Conservation (phyloP, 139 green algal species). For the Chlamydomonas urium region DNA sequence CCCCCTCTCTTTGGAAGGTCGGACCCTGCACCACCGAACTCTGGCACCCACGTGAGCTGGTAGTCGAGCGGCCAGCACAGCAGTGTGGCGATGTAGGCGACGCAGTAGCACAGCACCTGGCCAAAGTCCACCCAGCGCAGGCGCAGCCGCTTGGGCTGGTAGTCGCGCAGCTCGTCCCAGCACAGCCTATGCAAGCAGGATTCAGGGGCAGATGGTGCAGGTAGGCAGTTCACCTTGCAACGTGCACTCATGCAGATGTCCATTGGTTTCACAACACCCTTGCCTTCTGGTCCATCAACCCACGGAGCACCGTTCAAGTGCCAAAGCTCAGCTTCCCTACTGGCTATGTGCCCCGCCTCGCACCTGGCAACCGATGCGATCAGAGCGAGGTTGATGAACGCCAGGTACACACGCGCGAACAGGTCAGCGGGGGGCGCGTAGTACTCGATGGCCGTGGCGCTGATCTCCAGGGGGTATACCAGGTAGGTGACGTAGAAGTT, state of each 20-base stretch:
- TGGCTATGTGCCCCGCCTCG: neutral
- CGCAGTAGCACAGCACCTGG: conserved; percentile 24
- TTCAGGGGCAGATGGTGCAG: too few species aligned
- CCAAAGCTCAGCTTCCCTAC: too few species aligned
- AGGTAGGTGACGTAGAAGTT: conserved; percentile 45
- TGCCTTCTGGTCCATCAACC: too few species aligned
- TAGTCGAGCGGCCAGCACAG: conserved; percentile 34
- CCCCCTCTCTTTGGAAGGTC: neutral
- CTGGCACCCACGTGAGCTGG: conserved; percentile 18
- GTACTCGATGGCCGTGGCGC: neutral
- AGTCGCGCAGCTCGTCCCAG: conserved; percentile 18
- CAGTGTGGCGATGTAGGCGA: conserved; percentile 24
- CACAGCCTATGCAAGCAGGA: too few species aligned
- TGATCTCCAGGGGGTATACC: neutral
- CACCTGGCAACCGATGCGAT: neutral
- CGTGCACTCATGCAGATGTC: too few species aligned
- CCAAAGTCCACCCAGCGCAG: conserved; percentile 13
- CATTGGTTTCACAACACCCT: too few species aligned
- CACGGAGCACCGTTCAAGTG: too few species aligned
- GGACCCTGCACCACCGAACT: neutral
- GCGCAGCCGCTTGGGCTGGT: conserved; percentile 8
- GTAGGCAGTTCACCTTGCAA: too few species aligned
- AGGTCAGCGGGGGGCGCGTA: neutral
- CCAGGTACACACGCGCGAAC: neutral
- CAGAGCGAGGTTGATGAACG: neutral